Percentiles rank a stretch among this genome's conserved stretches.
These are phyloP conservation scores for Chlamydomonas reinhardtii DNA, from an alignment of 163 green algal species.

Conservation along the genomic window DNA sequence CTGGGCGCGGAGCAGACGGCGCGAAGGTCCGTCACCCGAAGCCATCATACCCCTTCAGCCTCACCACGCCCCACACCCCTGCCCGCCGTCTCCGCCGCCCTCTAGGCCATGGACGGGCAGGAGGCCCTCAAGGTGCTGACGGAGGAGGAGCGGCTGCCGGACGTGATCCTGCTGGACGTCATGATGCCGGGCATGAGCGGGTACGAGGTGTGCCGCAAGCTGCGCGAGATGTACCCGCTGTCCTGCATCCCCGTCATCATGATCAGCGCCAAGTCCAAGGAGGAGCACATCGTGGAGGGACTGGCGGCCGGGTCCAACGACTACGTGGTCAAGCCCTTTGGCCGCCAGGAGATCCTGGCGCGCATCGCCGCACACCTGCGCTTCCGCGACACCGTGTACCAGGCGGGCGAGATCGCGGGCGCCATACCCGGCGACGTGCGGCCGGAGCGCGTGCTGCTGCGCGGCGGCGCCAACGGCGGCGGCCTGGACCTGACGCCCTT, in stretches of 20 bases:
- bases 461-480: constrained; percentile 8
- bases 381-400: constrained; percentile 48
- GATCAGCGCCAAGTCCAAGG: constrained; percentile 64
- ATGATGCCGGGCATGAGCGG: constrained; percentile 75
- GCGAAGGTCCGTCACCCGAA: too few relatives aligned
- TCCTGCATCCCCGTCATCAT: constrained; percentile 64
- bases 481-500: constrained; percentile 39
- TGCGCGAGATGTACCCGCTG: constrained; percentile 53
- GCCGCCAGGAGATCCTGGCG: constrained; percentile 59
- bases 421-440: constrained; percentile 28
- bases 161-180: constrained; percentile 73
- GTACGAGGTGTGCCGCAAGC: constrained; percentile 62
- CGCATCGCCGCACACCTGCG: constrained; percentile 54
- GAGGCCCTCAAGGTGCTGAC: constrained; percentile 66
- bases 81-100: background rate
- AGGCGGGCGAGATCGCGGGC: constrained; percentile 44
- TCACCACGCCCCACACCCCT: background rate
- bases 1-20: too few relatives aligned
- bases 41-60: too few relatives aligned
- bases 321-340: constrained; percentile 71
- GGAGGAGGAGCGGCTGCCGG: constrained; percentile 53
- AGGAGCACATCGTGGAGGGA: constrained; percentile 64
- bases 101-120: constrained; percentile 63
- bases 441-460: constrained; percentile 25
- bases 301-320: constrained; percentile 63